phyloP scores from a whole-genome alignment of 169 alveolate genomes.

The Plasmodium ovale region DNA sequence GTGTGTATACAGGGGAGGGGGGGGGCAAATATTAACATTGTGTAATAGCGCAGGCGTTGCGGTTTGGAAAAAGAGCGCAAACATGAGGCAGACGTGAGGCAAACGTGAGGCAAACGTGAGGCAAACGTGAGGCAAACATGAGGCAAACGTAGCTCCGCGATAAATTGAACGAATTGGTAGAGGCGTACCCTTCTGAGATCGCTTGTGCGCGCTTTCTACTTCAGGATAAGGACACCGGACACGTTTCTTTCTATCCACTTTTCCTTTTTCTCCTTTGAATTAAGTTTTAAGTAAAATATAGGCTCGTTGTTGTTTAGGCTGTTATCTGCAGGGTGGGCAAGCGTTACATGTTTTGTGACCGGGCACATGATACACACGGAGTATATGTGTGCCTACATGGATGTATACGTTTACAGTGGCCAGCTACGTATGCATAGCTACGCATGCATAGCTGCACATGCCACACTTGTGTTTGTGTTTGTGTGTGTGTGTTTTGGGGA shows the following conservation, averaged over 20 bases:
- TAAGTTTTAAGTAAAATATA: conserved; percentile 54
- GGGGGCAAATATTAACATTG: too few species aligned
- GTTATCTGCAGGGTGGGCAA: conserved; percentile 22
- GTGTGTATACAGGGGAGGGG: too few species aligned
- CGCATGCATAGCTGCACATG: not conserved
- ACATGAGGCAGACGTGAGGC: too few species aligned
- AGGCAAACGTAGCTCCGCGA: too few species aligned
- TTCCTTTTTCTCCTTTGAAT: conserved; percentile 64
- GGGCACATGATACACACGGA: not conserved
- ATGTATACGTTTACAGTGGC: not conserved
- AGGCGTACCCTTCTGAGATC: too few species aligned
- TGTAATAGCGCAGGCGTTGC: too few species aligned
- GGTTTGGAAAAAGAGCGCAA: too few species aligned
- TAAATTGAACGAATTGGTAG: too few species aligned
- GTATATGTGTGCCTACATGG: not conserved
- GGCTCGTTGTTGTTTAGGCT: conserved; percentile 35
- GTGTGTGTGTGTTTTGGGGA: not conserved
- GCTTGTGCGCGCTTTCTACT: conserved; percentile 1
- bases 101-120: too few species aligned
- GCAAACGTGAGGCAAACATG: too few species aligned
- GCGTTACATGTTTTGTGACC: not conserved
- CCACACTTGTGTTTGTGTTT: not conserved
- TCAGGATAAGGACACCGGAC: conserved; percentile 55
- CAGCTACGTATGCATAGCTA: not conserved
- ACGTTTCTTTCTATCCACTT: conserved; percentile 69